Conservation (phyloP, 192 early-diverging fungal genomes). For the Chytriomyces sp. region DNA sequence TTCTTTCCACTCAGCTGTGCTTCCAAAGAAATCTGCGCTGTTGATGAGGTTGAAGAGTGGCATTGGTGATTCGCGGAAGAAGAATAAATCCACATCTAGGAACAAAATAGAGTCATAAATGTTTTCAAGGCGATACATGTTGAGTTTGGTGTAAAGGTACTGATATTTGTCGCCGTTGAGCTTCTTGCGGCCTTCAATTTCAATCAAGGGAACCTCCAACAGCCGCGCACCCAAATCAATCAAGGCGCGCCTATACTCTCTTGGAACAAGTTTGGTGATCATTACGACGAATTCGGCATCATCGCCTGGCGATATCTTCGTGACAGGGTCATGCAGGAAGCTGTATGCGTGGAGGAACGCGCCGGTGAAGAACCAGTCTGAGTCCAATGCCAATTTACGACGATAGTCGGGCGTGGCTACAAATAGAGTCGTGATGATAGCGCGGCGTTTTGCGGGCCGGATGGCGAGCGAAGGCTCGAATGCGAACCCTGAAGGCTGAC, state of each 20-base stretch:
- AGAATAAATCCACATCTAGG: slow-evolving; percentile 19
- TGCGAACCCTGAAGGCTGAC: background rate
- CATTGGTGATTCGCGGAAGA: background rate
- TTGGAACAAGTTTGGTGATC: slow-evolving; percentile 9
- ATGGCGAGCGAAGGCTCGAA: background rate
- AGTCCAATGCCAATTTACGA: background rate
- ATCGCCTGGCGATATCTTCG: background rate
- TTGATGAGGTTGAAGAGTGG: background rate
- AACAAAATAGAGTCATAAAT: slow-evolving; percentile 10
- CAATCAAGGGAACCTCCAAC: slow-evolving; percentile 2
- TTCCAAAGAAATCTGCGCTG: background rate
- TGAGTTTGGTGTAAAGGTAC: slow-evolving; percentile 29
- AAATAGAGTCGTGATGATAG: slow-evolving; percentile 8
- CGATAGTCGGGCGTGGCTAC: background rate
- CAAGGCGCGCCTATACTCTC: background rate
- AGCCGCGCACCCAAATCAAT: slow-evolving; percentile 4
- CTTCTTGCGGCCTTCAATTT: slow-evolving; percentile 19
- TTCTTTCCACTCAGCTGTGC: slow-evolving; percentile 10
- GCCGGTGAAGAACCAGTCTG: slow-evolving; percentile 17
- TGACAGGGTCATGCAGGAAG: background rate
- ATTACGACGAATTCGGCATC: slow-evolving; percentile 21
- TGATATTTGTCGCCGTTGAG: slow-evolving; percentile 17
- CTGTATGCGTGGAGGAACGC: slow-evolving; percentile 14
- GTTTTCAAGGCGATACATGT: slow-evolving; percentile 18
- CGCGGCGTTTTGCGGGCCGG: background rate